phyloP scores from a whole-genome alignment of 768 basidiomycete species.

The Boletellus ananas region DNA sequence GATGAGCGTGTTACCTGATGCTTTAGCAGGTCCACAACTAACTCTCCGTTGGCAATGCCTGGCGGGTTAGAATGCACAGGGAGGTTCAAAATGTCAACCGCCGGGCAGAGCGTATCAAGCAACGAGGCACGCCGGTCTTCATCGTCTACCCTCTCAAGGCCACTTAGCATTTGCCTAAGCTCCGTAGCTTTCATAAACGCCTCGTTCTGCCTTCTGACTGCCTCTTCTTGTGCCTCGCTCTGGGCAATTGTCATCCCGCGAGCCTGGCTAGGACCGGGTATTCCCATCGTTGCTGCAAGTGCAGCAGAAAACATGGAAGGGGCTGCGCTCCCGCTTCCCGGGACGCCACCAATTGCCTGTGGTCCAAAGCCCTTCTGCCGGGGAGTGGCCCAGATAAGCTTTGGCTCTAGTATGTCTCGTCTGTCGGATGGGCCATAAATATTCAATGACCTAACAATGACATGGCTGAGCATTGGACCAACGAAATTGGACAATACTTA shows the following conservation, averaged over 20 bases:
- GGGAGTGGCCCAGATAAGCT: constrained; percentile 73
- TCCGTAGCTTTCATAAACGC: constrained; percentile 60
- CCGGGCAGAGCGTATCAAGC: constrained; percentile 63
- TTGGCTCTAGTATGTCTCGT: constrained; percentile 57
- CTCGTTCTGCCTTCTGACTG: constrained; percentile 34
- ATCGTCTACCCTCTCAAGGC: constrained; percentile 73
- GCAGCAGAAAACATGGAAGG: constrained; percentile 13
- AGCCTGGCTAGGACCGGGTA: constrained; percentile 20
- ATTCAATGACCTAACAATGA: constrained; percentile 50
- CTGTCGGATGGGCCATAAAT: constrained; percentile 68
- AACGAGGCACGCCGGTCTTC: constrained; percentile 68
- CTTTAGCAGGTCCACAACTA: constrained; percentile 70
- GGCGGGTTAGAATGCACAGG: constrained; percentile 73
- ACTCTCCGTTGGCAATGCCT: constrained; percentile 57
- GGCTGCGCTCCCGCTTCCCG: constrained; percentile 14
- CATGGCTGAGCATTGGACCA: not conserved
- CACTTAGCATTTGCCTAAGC: constrained; percentile 58
- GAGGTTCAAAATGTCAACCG: constrained; percentile 67
- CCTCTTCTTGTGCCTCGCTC: constrained; percentile 36
- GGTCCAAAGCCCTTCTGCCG: constrained; percentile 52
- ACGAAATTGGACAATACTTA: constrained; percentile 29
- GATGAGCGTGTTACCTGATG: constrained; percentile 58
- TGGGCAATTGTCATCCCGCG: constrained; percentile 8
- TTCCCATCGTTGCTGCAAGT: constrained; percentile 13
- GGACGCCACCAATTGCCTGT: constrained; percentile 8